These are phyloP conservation scores for Aspergillus thermomutatus DNA, from an alignment of 2,329 filamentous ascomycete genomes.

Conservation along the genomic window DNA sequence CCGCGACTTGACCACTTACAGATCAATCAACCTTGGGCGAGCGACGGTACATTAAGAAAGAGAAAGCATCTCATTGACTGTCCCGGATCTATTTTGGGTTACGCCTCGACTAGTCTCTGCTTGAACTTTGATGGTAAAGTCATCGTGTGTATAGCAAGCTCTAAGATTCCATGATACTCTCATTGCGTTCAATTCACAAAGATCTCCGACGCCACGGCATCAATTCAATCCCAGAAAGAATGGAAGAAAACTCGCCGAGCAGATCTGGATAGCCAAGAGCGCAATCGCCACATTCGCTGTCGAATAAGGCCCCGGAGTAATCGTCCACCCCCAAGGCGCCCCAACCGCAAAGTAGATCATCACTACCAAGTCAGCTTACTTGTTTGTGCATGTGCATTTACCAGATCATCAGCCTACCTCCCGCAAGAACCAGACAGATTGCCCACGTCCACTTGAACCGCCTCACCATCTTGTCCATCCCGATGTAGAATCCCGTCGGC, in stretches of 20 bases:
- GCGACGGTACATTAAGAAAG: too few species aligned
- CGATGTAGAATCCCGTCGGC: conserved; percentile 74
- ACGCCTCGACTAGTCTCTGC: too few species aligned
- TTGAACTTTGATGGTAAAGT: too few species aligned
- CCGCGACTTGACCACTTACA: too few species aligned
- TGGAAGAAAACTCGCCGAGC: conserved; percentile 6
- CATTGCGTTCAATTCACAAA: too few species aligned
- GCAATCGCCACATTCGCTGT: conserved; percentile 61
- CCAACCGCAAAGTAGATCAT: conserved; percentile 28
- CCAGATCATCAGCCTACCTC: conserved; percentile 15
- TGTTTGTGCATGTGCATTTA: not conserved
- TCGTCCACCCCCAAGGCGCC: conserved; percentile 39
- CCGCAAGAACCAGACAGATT: conserved; percentile 13
- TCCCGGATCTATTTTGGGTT: too few species aligned
- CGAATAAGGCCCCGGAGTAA: conserved; percentile 22
- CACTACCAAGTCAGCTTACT: conserved; percentile 10
- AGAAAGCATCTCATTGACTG: too few species aligned
- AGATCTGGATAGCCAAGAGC: conserved; percentile 56
- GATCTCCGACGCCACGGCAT: not conserved
- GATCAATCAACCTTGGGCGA: too few species aligned
- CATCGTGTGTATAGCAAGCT: too few species aligned
- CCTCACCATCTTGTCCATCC: conserved; percentile 73
- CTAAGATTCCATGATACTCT: too few species aligned
- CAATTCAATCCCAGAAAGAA: conserved; percentile 11
- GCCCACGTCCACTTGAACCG: conserved; percentile 71